These are phyloP conservation scores for Neodidymelliopsis sp. DNA, from an alignment of 2,329 filamentous ascomycete genomes.

Conservation along the genomic window DNA sequence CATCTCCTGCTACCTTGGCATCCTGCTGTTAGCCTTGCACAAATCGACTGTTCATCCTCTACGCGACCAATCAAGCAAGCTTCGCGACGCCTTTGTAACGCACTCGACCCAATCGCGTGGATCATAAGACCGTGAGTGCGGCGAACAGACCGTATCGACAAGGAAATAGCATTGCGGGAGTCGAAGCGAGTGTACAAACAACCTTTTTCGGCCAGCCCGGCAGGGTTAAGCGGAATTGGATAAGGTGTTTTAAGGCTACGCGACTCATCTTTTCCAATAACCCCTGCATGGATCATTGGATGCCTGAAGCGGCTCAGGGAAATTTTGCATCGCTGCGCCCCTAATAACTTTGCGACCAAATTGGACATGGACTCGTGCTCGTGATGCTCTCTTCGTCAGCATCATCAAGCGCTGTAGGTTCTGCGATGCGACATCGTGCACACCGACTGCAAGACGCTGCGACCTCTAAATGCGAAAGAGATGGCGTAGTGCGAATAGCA, in stretches of 20 bases:
- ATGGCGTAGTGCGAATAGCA: no score
- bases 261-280: constrained; percentile 5
- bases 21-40: constrained; percentile 28
- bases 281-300: constrained; percentile 10
- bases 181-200: constrained; percentile 11
- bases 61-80: constrained; percentile 14
- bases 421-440: constrained; percentile 3
- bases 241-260: constrained; percentile 13
- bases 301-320: constrained; percentile 17
- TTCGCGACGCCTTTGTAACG: constrained; percentile 13
- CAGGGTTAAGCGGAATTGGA: constrained; percentile 16
- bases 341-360: constrained; percentile 7
- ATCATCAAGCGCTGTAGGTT: not conserved
- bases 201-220: constrained; percentile 3
- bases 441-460: no score
- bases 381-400: not conserved
- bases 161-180: not conserved
- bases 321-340: constrained; percentile 14
- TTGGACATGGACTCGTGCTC: constrained; percentile 2
- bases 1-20: constrained; percentile 28
- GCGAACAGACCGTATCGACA: constrained; percentile 1
- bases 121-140: not conserved
- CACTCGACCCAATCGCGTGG: constrained; percentile 5
- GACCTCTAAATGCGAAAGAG: no score
- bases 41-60: constrained; percentile 10